Percentiles rank a stretch among this genome's conserved stretches.
These are phyloP conservation scores for Fusarium caatingaense DNA, from an alignment of 2,329 filamentous ascomycete species.

Conservation along the genomic window DNA sequence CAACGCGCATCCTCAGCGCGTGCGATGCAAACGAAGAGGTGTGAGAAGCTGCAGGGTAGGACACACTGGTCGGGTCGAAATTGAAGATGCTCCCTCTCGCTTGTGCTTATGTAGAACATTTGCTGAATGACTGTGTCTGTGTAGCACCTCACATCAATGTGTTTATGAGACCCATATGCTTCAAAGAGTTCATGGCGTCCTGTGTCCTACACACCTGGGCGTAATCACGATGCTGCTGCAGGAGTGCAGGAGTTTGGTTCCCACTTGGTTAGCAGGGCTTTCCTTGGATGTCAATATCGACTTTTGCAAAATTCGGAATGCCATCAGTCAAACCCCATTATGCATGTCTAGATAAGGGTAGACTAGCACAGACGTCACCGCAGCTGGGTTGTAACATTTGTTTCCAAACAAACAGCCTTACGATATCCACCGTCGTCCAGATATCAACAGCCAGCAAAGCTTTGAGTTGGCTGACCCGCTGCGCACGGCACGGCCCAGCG, in stretches of 20 bases:
- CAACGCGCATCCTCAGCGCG: constrained; percentile 31
- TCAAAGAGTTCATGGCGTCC: constrained; percentile 10
- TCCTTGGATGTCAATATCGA: constrained; percentile 5
- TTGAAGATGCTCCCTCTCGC: constrained; percentile 7
- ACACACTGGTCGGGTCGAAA: constrained; percentile 10
- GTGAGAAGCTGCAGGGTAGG: constrained; percentile 25
- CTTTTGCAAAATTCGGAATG: neutral
- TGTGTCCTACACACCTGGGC: constrained; percentile 10
- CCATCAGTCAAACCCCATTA: neutral
- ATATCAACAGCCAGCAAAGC: constrained; percentile 25
- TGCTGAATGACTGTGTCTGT: constrained; percentile 8
- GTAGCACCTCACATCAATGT: constrained; percentile 8
- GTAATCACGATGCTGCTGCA: neutral
- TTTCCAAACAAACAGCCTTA: neutral
- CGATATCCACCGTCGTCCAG: neutral
- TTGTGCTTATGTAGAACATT: constrained; percentile 17
- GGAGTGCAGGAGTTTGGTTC: constrained; percentile 1
- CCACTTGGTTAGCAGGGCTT: constrained; percentile 7
- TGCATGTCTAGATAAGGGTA: neutral
- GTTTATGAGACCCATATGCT: constrained; percentile 1
- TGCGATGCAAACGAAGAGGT: constrained; percentile 20
- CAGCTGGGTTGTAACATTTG: constrained; percentile 3
- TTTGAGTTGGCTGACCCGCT: constrained; percentile 32
- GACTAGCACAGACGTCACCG: neutral
- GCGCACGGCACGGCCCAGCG: constrained; percentile 14